Evolutionary conservation across 495 filamentous ascomycete species (phyloP).

Genomic region (Hypoxylon trugodes): DNA sequence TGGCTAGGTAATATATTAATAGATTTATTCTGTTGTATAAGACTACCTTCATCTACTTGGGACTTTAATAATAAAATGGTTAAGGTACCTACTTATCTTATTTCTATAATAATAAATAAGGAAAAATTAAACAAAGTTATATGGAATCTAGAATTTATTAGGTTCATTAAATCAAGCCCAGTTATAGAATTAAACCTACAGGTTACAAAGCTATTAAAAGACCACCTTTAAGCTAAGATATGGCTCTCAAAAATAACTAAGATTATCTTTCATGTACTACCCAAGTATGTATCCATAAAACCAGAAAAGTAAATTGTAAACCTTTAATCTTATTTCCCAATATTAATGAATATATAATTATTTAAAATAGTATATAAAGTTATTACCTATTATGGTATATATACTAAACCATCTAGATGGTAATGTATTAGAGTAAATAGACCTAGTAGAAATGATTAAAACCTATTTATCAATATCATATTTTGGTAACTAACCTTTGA

Average conservation of each 20-base stretch:
- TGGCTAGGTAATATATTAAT: not conserved
- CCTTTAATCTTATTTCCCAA: not conserved
- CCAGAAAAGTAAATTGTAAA: not conserved
- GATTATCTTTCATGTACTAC: not conserved
- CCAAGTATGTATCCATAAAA: not conserved
- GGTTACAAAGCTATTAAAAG: not conserved
- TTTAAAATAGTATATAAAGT: not conserved
- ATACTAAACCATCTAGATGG: not conserved
- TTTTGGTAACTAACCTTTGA: not conserved
- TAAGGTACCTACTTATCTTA: not conserved
- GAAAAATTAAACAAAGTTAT: not conserved
- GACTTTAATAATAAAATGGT: not conserved
- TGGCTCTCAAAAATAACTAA: not conserved
- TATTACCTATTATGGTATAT: not conserved
- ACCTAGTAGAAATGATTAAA: not conserved
- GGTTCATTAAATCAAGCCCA: not conserved
- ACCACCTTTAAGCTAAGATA: not conserved
- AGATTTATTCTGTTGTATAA: not conserved
- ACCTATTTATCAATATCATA: not conserved
- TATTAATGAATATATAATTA: not conserved
- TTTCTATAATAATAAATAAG: not conserved
- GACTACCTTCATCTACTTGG: not conserved
- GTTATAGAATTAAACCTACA: not conserved
- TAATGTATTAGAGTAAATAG: not conserved
- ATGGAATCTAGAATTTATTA: not conserved